Evolutionary conservation across 805 yeast genomes (phyloP).

Genomic region (Kuraishia piskuri): DNA sequence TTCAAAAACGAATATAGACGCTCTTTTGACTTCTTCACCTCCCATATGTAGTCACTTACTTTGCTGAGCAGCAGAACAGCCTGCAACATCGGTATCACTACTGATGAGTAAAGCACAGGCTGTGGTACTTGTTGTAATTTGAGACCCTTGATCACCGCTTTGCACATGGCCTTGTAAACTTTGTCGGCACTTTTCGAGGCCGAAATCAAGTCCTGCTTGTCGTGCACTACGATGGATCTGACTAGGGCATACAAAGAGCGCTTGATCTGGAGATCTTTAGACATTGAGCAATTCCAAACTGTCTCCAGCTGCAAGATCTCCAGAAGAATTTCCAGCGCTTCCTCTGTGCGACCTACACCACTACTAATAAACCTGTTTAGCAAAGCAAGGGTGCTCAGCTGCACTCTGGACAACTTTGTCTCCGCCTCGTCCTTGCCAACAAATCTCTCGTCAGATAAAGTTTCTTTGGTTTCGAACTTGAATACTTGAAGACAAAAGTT

Average conservation of each 20-base stretch:
- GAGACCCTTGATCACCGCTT: conserved; percentile 33
- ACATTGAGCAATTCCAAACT: conserved; percentile 33
- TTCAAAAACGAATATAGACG: conserved; percentile 37
- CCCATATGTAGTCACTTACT: conserved; percentile 44
- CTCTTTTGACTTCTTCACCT: conserved; percentile 37
- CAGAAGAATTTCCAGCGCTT: conserved; percentile 13
- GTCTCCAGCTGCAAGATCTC: conserved; percentile 31
- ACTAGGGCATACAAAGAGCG: conserved; percentile 31
- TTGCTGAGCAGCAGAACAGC: conserved; percentile 34
- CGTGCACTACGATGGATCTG: conserved; percentile 16
- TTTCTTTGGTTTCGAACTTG: conserved; percentile 46
- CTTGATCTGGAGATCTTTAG: conserved; percentile 31
- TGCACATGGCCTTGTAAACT: conserved; percentile 32
- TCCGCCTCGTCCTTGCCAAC: conserved; percentile 57
- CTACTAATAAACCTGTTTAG: background rate
- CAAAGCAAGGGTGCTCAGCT: conserved; percentile 1
- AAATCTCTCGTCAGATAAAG: conserved; percentile 70
- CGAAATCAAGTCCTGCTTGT: conserved; percentile 2
- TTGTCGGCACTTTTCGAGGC: conserved; percentile 16
- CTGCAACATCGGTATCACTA: conserved; percentile 40
- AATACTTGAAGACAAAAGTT: conserved; percentile 45
- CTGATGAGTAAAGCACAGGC: conserved; percentile 32
- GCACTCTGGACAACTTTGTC: conserved; percentile 52
- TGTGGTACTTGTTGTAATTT: conserved; percentile 25
- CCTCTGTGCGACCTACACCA: conserved; percentile 11